Evolutionary conservation across 768 basidiomycete species (phyloP).

Genomic region (Rhizopogon vinicolor): DNA sequence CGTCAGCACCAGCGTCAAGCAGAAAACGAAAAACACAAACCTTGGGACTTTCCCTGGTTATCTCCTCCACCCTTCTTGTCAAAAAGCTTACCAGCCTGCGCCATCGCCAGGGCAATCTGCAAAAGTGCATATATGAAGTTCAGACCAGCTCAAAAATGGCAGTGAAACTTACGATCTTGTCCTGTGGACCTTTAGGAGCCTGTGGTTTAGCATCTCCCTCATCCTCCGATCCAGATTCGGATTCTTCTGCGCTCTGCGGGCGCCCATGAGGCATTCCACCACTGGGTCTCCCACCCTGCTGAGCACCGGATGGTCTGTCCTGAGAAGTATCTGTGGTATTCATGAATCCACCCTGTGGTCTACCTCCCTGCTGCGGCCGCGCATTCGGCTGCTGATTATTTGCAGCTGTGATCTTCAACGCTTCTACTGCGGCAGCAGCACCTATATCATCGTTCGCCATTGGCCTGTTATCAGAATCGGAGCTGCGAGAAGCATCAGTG

Average conservation of each 20-base stretch:
- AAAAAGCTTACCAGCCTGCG: constrained; percentile 26
- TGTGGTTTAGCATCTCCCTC: constrained; percentile 7
- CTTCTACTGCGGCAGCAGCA: constrained; percentile 26
- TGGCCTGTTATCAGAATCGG: constrained; percentile 8
- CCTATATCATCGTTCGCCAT: constrained; percentile 24
- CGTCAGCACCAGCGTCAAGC: neutral
- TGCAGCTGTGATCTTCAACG: constrained; percentile 22
- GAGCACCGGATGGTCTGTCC: constrained; percentile 1
- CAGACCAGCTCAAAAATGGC: neutral
- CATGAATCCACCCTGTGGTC: constrained; percentile 1
- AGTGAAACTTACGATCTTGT: constrained; percentile 22
- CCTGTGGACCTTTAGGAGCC: constrained; percentile 15
- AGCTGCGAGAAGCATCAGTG: neutral
- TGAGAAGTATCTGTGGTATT: neutral
- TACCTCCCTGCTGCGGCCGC: neutral
- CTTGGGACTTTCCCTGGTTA: constrained; percentile 22
- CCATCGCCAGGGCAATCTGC: constrained; percentile 26
- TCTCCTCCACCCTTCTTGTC: constrained; percentile 24
- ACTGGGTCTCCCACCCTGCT: neutral
- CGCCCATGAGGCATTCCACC: neutral
- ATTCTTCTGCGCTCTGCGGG: neutral
- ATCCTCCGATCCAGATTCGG: constrained; percentile 1
- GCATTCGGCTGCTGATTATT: constrained; percentile 1
- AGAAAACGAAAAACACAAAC: constrained; percentile 4
- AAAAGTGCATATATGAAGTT: neutral